Evolutionary conservation across 352 stramenopile genomes (phyloP), one percentile per base, ranked within the genome.

Genomic region (Phytophthora citrophthora): DNA sequence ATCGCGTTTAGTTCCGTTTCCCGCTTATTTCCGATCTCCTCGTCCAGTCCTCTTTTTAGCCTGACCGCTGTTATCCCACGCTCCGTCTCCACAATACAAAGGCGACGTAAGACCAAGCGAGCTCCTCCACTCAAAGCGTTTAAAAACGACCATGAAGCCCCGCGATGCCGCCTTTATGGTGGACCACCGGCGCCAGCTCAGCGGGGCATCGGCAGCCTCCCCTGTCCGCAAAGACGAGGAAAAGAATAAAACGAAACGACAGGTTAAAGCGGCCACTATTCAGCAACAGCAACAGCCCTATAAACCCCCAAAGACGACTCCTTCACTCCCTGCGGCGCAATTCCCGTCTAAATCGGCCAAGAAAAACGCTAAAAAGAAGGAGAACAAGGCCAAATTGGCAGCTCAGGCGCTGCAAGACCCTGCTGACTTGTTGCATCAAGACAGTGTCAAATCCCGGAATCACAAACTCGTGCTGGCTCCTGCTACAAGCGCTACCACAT

Each of bases 401-500:
- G 59, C n/a, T 11, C 29, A 41, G 24, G 6, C 26, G 47, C 29
- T 51, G 18, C 39, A 57, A 11, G 39, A 76, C 26, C 18, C 46
- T 0, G 54, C 38, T 2, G 64, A 68, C 26, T 31, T 68, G 12
- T 46, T 86, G 54, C 68, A 77, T 5, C 77, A 76, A 12, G 81
- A 92, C 54, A 72, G 70, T n/a, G 68, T 87, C 54, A 92, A 92
- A 62, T 90, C 77, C 66, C 79, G 81, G 36, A 89, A 92, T 67
- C 79, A 86, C 68, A 86, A 83, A 52, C 69, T 90, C 39, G 77
- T 89, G 24, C 53, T 90, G 10, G 83, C 79, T 5, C 78, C 80
- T 7, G 44, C 2, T 11, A 55, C 61, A 7, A 50, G 53, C 9
- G 49, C 65, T 9, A 16, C 57, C 8, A 27, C 44, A 5, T 48